These are phyloP conservation scores for Fennellomyces sp. DNA, from an alignment of 371 early-diverging fungal species.

Conservation along the genomic window DNA sequence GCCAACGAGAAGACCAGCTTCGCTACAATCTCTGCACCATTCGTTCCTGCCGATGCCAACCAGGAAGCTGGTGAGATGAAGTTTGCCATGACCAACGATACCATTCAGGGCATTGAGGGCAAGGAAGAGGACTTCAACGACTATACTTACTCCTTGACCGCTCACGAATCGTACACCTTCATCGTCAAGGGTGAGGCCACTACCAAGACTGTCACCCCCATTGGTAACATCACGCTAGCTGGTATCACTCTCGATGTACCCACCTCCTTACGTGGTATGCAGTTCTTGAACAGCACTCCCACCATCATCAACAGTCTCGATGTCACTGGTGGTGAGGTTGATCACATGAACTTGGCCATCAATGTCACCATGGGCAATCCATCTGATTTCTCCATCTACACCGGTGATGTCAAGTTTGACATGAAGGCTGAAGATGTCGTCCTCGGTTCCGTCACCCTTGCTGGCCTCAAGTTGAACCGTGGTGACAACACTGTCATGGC, in stretches of 20 bases:
- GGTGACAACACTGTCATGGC: conserved; percentile 52
- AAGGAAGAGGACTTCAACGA: conserved; percentile 44
- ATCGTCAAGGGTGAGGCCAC: conserved; percentile 47
- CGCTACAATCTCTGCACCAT: conserved; percentile 49
- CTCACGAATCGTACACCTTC: conserved; percentile 41
- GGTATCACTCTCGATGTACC: conserved; percentile 58
- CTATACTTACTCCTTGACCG: conserved; percentile 51
- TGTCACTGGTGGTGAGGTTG: conserved; percentile 55
- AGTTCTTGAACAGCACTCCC: conserved; percentile 58
- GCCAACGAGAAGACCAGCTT: conserved; percentile 42
- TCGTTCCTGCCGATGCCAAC: conserved; percentile 46
- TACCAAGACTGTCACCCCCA: conserved; percentile 55
- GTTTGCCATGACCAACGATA: conserved; percentile 49
- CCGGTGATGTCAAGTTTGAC: conserved; percentile 50
- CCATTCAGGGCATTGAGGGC: conserved; percentile 35
- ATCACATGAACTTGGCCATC: conserved; percentile 50
- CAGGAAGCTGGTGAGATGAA: conserved; percentile 47
- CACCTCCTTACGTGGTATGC: conserved; percentile 55
- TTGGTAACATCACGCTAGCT: conserved; percentile 54
- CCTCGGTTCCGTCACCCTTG: conserved; percentile 53
- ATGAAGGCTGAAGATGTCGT: conserved; percentile 35
- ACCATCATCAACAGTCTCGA: conserved; percentile 54
- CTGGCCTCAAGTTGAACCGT: conserved; percentile 40
- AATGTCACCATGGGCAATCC: conserved; percentile 60
- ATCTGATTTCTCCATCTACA: conserved; percentile 52